Conservation (phyloP, 1,284 basidiomycete species). For the Cutaneotrichosporon dermatis region DNA sequence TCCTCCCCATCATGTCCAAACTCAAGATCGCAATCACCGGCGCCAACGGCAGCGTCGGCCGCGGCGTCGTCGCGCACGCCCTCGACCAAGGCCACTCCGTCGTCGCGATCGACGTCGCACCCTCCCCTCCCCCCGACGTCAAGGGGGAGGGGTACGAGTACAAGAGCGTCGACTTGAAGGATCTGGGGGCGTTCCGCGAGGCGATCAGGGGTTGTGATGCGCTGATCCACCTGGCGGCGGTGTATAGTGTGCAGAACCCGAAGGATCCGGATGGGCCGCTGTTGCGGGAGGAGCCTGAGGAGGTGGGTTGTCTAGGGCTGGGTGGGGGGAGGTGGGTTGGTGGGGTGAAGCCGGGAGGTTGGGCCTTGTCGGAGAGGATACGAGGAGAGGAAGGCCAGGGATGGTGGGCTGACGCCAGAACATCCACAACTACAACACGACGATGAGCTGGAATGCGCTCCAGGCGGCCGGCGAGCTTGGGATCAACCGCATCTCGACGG, state of each 20-base stretch:
- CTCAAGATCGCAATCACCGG: constrained; percentile 58
- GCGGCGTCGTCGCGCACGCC: constrained; percentile 55
- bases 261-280: constrained; percentile 12
- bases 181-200: constrained; percentile 24
- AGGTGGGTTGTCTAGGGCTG: constrained; percentile 10
- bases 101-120: constrained; percentile 58
- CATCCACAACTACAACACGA: constrained; percentile 38
- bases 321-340: too few relatives aligned
- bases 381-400: background rate
- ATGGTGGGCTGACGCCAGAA: constrained; percentile 10
- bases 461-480: constrained; percentile 53
- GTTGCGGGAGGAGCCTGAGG: constrained; percentile 15
- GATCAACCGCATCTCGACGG: constrained; percentile 62
- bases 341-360: too few relatives aligned
- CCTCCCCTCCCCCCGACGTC: constrained; percentile 52
- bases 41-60: constrained; percentile 59
- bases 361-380: too few relatives aligned
- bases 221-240: constrained; percentile 40
- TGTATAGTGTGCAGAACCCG: constrained; percentile 17
- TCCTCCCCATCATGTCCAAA: constrained; percentile 16
- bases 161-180: constrained; percentile 23
- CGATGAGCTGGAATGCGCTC: constrained; percentile 43
- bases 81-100: constrained; percentile 58
- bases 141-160: constrained; percentile 22
- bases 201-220: constrained; percentile 31